Percentiles rank a stretch among this genome's conserved stretches.
These are phyloP conservation scores for Fraxinus greggii DNA, from an alignment of 305 asterid species.

Conservation along the genomic window DNA sequence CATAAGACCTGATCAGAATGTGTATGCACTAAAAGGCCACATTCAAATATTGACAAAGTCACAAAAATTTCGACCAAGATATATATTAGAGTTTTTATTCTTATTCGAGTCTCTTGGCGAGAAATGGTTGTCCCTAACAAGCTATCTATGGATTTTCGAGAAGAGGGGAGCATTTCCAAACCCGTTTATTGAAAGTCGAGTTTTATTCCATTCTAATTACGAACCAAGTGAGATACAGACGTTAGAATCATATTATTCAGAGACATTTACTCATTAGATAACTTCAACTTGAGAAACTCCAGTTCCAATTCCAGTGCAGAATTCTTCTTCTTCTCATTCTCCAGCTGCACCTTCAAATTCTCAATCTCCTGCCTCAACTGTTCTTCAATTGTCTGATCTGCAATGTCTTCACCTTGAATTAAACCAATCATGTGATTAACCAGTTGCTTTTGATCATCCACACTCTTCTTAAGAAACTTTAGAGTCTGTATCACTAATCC, in stretches of 20 bases:
- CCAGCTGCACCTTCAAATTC: conserved; percentile 46
- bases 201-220: not conserved
- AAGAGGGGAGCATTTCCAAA: not conserved
- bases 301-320: conserved; percentile 48
- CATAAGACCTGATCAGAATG: not conserved
- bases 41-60: not conserved
- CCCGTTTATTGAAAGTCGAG: not conserved
- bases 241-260: not conserved
- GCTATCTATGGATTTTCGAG: not conserved
- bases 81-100: not conserved
- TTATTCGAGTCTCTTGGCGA: not conserved
- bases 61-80: not conserved
- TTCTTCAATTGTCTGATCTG: conserved; percentile 44
- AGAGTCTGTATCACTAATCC: conserved; percentile 41
- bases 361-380: conserved; percentile 44
- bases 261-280: conserved; percentile 29
- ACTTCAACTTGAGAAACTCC: conserved; percentile 49
- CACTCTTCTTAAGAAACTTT: conserved; percentile 45
- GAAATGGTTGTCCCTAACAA: not conserved
- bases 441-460: conserved; percentile 55
- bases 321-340: conserved; percentile 56
- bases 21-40: not conserved
- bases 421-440: conserved; percentile 47
- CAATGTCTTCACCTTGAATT: conserved; percentile 35
- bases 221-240: not conserved